Evolutionary conservation across 306 rosid species (phyloP), one percentile per base, ranked within the genome.

Genomic region (Abrus pulchellus): DNA sequence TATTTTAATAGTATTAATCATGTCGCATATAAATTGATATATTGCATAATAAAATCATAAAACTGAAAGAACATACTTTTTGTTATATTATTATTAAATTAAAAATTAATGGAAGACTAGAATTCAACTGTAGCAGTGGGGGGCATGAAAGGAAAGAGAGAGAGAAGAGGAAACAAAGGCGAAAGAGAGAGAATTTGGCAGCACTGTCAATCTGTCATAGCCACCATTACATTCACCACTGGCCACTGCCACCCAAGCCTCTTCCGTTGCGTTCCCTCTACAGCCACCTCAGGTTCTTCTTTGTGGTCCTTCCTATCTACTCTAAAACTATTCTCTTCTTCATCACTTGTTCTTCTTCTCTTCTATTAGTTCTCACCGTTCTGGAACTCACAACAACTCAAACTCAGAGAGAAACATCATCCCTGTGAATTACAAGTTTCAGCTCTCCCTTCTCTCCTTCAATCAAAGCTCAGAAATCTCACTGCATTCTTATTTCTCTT

Each of bases 161-260:
- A 54, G 36, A 63, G 36, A 1, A 77, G 54, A 20, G 30, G 65
- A 6, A 69, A 6, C 9, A 30, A 27, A 7, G n/a, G 32, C 12
- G 7, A 53, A 3, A 40, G 47, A 61, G 70, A 40, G 57, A 33
- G 71, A 50, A 67, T 8, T n/a, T 67, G 30, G 36, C 48, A 74
- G 83, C 32, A 73, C 82, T 82, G 84, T n/a, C n/a, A n/a, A n/a
- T n/a, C n/a, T n/a, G n/a, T 86, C 85, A 79, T 28, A 80, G 85
- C 90, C 88, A 76, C 70, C 80, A 83, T 75, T 83, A 55, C 73
- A 73, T 76, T 53, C 60, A 77, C 83, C 65, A 74, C 86, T 64
- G 83, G 74, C 83, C 65, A 74, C 86, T 64, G 83, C 83, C 83
- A 78, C 76, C 82, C 81, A 60, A 68, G 53, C 80, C 7, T 5